Evolutionary conservation across 164 flowering plant species (phyloP).

Genomic region (Chimonanthus praecox): DNA sequence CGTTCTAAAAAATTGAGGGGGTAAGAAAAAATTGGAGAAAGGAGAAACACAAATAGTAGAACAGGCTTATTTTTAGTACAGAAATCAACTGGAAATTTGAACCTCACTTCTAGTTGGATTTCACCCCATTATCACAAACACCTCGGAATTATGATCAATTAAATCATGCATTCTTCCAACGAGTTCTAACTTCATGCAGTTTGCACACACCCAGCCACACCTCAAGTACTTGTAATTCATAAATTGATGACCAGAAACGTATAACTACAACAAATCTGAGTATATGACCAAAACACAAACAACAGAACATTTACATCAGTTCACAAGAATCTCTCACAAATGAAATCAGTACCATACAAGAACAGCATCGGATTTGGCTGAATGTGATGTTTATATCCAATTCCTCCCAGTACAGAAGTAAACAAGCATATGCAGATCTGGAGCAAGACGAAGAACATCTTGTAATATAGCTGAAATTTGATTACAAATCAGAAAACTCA

Average conservation of each 20-base stretch:
- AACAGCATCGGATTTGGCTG: not conserved
- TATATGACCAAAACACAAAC: not conserved
- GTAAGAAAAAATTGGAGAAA: no score
- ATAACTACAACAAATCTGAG: not conserved
- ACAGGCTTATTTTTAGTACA: no score
- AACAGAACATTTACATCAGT: conserved; percentile 7
- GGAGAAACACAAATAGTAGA: no score
- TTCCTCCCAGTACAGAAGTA: conserved; percentile 1
- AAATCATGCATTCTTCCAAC: no score
- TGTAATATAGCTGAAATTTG: conserved; percentile 1
- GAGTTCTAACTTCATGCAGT: no score
- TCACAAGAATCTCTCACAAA: not conserved
- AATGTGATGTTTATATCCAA: not conserved
- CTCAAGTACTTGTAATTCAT: not conserved
- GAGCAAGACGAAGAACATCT: not conserved
- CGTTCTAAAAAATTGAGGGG: no score
- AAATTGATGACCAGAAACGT: not conserved
- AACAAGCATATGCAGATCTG: not conserved
- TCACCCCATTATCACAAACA: no score
- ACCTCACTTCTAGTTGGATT: no score
- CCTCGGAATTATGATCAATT: no score
- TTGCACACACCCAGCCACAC: not conserved
- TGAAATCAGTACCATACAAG: not conserved
- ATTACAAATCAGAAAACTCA: conserved; percentile 1
- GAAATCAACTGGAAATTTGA: no score